A percentile compares a stretch with the other conserved stretches of the same genome.
Evolutionary conservation across 495 filamentous ascomycete genomes (phyloP).

Genomic region (Hypoxylon lenormandii): DNA sequence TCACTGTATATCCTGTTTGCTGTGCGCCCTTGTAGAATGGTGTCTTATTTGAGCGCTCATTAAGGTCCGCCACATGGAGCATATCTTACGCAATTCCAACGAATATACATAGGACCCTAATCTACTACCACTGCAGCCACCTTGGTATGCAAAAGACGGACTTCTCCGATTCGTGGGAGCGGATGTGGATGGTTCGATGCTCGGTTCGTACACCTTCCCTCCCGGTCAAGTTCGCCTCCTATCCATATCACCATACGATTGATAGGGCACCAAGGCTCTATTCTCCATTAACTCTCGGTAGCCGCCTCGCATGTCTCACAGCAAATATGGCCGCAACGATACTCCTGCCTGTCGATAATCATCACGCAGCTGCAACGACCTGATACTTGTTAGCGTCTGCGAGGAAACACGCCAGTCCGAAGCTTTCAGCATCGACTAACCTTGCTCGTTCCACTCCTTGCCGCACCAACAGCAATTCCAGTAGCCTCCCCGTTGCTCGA

Average conservation of each 20-base stretch:
- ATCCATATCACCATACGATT: conserved; percentile 1
- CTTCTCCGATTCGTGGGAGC: conserved; percentile 6
- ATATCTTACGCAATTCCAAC: conserved; percentile 19
- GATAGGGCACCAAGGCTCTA: background rate
- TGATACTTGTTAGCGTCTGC: conserved; percentile 14
- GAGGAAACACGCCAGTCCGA: background rate
- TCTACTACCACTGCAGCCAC: conserved; percentile 15
- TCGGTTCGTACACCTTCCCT: conserved; percentile 1
- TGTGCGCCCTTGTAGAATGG: conserved; percentile 3
- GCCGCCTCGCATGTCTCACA: conserved; percentile 54
- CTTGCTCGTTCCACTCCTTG: conserved; percentile 55
- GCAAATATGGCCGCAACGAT: conserved; percentile 58
- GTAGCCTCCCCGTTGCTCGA: conserved; percentile 52
- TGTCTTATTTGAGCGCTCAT: conserved; percentile 17
- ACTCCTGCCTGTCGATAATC: conserved; percentile 55
- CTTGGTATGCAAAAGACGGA: conserved; percentile 7
- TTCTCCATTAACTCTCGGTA: conserved; percentile 37
- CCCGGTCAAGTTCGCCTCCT: conserved; percentile 6
- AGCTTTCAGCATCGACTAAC: conserved; percentile 19
- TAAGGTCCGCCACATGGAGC: conserved; percentile 28
- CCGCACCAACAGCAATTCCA: conserved; percentile 61
- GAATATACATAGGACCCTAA: conserved; percentile 21
- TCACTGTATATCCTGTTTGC: conserved; percentile 23
- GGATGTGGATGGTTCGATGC: background rate
- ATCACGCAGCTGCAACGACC: conserved; percentile 58